Conservation (phyloP, 441 rosid species). For the Brassica hybrid region DNA sequence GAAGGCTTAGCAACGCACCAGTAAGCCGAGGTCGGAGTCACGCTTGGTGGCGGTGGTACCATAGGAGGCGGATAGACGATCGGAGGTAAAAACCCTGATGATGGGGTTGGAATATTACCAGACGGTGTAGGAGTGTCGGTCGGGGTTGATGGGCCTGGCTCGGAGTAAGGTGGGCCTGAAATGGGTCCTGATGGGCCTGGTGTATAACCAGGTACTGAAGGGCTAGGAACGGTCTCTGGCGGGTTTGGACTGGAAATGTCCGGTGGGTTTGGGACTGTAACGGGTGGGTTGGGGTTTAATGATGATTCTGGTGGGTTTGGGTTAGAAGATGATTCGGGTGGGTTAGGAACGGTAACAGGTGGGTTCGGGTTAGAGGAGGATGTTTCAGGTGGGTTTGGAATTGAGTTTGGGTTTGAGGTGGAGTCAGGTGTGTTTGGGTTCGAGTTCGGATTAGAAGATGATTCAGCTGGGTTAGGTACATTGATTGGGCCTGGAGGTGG, state of each 20-base stretch:
- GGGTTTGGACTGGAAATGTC: constrained; percentile 41
- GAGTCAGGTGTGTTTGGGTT: constrained; percentile 27
- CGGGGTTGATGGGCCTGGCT: too few relatives aligned
- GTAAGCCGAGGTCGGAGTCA: constrained; percentile 49
- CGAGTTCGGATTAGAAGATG: constrained; percentile 27
- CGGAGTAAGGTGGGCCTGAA: constrained; percentile 50
- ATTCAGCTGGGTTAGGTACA: constrained; percentile 47
- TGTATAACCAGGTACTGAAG: neutral
- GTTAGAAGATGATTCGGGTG: constrained; percentile 23
- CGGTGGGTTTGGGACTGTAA: constrained; percentile 38
- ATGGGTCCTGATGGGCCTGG: constrained; percentile 43
- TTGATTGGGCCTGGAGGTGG: constrained; percentile 55
- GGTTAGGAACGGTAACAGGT: constrained; percentile 17
- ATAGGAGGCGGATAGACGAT: constrained; percentile 77
- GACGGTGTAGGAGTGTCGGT: constrained; percentile 55
- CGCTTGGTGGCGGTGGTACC: constrained; percentile 61
- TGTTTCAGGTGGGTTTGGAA: constrained; percentile 5
- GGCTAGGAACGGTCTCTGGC: constrained; percentile 30
- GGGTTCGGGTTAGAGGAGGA: constrained; percentile 15
- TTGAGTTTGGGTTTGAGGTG: neutral
- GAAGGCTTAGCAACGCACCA: constrained; percentile 97
- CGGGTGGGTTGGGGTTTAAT: constrained; percentile 36
- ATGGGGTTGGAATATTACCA: constrained; percentile 51
- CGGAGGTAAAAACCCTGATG: constrained; percentile 62
- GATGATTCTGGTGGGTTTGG: too few relatives aligned